These are phyloP conservation scores for Aureobasidium leucospermi DNA, from an alignment of 2,329 filamentous ascomycete species.

Conservation along the genomic window DNA sequence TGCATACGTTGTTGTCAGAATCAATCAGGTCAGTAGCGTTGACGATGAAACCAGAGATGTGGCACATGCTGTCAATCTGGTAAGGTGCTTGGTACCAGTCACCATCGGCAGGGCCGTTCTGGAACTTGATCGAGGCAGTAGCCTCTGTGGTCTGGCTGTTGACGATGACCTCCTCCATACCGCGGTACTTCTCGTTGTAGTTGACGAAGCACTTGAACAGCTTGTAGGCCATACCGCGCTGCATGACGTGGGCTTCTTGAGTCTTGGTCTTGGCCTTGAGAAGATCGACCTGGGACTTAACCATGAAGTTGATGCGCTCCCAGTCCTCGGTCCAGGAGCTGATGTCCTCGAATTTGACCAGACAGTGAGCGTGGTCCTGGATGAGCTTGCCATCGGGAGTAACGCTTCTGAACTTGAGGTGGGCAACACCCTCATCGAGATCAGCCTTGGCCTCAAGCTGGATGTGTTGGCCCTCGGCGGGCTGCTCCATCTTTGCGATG, in stretches of 20 bases:
- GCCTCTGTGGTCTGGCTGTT: slow-evolving; percentile 50
- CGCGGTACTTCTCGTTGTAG: slow-evolving; percentile 50
- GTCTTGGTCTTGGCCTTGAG: slow-evolving; percentile 59
- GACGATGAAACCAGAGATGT: slow-evolving; percentile 54
- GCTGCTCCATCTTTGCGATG: slow-evolving; percentile 48
- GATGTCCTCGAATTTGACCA: slow-evolving; percentile 54
- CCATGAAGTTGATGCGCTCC: slow-evolving; percentile 56
- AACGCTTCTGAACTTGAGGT: slow-evolving; percentile 50
- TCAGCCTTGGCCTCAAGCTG: slow-evolving; percentile 55
- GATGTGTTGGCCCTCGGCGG: slow-evolving; percentile 50
- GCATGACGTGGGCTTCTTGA: slow-evolving; percentile 64
- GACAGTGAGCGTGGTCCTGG: slow-evolving; percentile 55
- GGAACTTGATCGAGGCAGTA: slow-evolving; percentile 48
- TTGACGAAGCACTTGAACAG: slow-evolving; percentile 53
- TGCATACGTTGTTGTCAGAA: slow-evolving; percentile 53
- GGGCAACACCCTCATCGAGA: slow-evolving; percentile 46
- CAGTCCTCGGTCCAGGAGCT: slow-evolving; percentile 58
- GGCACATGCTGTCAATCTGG: slow-evolving; percentile 52
- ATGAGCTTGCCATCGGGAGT: slow-evolving; percentile 53
- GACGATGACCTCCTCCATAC: slow-evolving; percentile 52
- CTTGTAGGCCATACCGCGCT: slow-evolving; percentile 73
- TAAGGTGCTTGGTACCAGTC: slow-evolving; percentile 53
- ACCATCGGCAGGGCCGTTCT: slow-evolving; percentile 46
- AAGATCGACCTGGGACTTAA: slow-evolving; percentile 51
- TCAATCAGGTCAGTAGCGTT: slow-evolving; percentile 53